Conservation (phyloP, 306 rosid species). For the Geum urbanum region DNA sequence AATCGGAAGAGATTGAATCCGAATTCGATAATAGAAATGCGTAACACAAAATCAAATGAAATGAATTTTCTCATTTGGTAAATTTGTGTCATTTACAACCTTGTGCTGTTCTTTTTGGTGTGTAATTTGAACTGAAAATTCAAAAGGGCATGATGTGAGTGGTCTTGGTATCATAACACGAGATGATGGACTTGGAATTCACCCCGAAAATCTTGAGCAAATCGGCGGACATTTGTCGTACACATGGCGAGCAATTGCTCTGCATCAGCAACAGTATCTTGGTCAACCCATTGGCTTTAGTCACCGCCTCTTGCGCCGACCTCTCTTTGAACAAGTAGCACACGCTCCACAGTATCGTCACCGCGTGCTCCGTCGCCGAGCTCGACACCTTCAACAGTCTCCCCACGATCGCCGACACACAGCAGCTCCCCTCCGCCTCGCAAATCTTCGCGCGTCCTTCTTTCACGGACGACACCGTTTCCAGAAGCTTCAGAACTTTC, state of each 20-base stretch:
- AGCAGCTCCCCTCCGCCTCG: slow-evolving; percentile 35
- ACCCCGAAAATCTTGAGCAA: slow-evolving; percentile 77
- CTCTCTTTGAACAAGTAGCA: slow-evolving; percentile 66
- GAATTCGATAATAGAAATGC: background rate
- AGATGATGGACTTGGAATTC: slow-evolving; percentile 56
- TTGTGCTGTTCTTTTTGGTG: background rate
- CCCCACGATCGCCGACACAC: slow-evolving; percentile 57
- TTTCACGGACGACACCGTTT: slow-evolving; percentile 63
- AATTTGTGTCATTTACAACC: slow-evolving; percentile 54
- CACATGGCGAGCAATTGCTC: slow-evolving; percentile 68
- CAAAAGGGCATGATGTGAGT: slow-evolving; percentile 93
- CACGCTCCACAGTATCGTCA: slow-evolving; percentile 81
- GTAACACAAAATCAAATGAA: slow-evolving; percentile 1
- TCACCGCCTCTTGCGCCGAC: slow-evolving; percentile 63
- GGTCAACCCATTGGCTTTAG: slow-evolving; percentile 69
- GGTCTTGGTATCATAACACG: slow-evolving; percentile 73
- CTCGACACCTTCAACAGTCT: slow-evolving; percentile 65
- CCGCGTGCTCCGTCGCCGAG: slow-evolving; percentile 77
- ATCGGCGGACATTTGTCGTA: slow-evolving; percentile 75
- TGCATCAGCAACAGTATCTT: slow-evolving; percentile 86
- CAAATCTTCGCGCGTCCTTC: slow-evolving; percentile 73
- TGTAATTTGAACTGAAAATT: background rate
- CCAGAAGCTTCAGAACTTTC: slow-evolving; percentile 60
- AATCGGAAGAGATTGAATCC: background rate
- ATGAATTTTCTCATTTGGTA: slow-evolving; percentile 34